phyloP scores from a whole-genome alignment of 163 green algal species.

The Chlamydomonas reinhardtii region DNA sequence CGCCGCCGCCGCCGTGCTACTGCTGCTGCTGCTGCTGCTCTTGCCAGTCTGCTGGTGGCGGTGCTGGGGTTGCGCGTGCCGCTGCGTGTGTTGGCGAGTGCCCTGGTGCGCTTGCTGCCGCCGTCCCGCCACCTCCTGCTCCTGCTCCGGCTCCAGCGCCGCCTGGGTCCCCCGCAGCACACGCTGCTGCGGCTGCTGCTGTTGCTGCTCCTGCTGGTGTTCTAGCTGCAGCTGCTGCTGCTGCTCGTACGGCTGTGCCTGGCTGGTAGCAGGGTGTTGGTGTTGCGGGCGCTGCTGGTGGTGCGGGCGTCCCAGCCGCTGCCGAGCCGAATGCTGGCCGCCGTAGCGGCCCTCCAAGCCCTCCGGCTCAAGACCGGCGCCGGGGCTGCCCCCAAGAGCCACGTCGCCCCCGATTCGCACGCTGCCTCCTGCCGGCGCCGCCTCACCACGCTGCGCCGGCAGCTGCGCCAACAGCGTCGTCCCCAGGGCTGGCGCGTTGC shows the following conservation, averaged over 20 bases:
- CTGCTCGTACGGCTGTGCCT: not conserved
- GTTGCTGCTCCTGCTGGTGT: not conserved
- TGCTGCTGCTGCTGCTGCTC: not conserved
- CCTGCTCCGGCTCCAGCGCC: too few relatives aligned
- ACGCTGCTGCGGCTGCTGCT: not conserved
- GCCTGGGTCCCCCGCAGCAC: too few relatives aligned
- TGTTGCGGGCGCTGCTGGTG: not conserved
- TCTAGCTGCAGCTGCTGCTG: not conserved
- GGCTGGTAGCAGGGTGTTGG: not conserved
- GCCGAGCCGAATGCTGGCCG: constrained; percentile 5
- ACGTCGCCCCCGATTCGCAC: too few relatives aligned
- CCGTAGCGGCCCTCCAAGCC: not conserved
- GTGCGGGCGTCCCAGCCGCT: constrained; percentile 3
- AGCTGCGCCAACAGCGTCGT: too few relatives aligned
- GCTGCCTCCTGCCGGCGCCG: too few relatives aligned
- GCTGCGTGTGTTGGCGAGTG: not conserved
- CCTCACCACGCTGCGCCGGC: too few relatives aligned
- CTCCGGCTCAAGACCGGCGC: too few relatives aligned
- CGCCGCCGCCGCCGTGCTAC: not conserved
- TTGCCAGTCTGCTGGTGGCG: too few relatives aligned
- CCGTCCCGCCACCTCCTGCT: too few relatives aligned
- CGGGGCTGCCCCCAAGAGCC: too few relatives aligned
- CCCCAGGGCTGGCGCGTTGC: too few relatives aligned
- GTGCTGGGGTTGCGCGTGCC: too few relatives aligned
- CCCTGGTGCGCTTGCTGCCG: not conserved